phyloP scores from a whole-genome alignment of 2,329 filamentous ascomycete species.

The Decorospora gaudefroyi region DNA sequence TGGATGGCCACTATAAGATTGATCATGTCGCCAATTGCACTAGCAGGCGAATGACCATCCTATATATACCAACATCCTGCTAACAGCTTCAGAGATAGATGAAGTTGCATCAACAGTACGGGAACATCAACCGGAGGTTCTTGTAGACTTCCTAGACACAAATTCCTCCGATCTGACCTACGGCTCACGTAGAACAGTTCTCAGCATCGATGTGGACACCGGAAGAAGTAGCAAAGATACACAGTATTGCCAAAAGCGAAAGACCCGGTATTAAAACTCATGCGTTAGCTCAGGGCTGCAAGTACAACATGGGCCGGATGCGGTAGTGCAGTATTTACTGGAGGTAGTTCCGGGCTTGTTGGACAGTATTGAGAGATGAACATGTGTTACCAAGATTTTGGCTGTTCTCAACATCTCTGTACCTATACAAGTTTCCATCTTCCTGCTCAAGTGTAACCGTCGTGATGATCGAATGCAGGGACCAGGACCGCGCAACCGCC shows the following conservation, averaged over 20 bases:
- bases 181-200: no score
- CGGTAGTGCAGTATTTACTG: constrained; percentile 58
- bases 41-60: constrained; percentile 56
- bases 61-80: no score
- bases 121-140: constrained; percentile 55
- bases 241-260: constrained; percentile 51
- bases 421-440: neutral
- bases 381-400: neutral
- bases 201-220: constrained; percentile 64
- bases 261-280: constrained; percentile 58
- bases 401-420: neutral
- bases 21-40: constrained; percentile 62
- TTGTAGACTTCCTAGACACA: neutral
- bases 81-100: no score
- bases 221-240: constrained; percentile 55
- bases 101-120: constrained; percentile 60
- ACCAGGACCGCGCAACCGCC: neutral
- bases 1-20: constrained; percentile 61
- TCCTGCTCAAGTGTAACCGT: neutral
- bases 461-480: constrained; percentile 1
- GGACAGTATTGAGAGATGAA: constrained; percentile 2
- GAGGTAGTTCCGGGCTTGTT: constrained; percentile 51
- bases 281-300: constrained; percentile 62
- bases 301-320: constrained; percentile 59
- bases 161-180: neutral